Conservation (phyloP, 2,329 filamentous ascomycete species). For the Erysiphe neolycopersici region DNA sequence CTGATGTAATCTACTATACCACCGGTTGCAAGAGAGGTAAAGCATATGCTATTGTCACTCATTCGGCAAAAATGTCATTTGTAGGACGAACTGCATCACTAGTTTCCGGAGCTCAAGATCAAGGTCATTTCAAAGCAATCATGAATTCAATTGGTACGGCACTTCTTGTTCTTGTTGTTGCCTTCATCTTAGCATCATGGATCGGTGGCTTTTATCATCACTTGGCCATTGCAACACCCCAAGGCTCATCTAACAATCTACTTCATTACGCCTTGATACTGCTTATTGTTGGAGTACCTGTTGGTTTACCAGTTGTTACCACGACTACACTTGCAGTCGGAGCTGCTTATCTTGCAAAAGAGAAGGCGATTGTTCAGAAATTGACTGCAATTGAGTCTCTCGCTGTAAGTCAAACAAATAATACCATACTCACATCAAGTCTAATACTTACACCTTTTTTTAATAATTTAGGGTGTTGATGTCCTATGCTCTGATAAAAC, state of each 20-base stretch:
- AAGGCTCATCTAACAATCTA: constrained; percentile 32
- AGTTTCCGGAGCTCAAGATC: constrained; percentile 48
- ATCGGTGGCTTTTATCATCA: constrained; percentile 57
- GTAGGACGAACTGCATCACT: constrained; percentile 50
- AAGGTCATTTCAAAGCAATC: constrained; percentile 59
- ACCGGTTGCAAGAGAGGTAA: constrained; percentile 63
- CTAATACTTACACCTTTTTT: not conserved
- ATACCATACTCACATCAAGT: not conserved
- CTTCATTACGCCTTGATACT: constrained; percentile 43
- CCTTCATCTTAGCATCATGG: constrained; percentile 50
- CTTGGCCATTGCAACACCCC: constrained; percentile 31
- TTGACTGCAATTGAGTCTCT: constrained; percentile 53
- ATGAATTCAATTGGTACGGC: constrained; percentile 59
- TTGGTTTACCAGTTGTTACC: constrained; percentile 55
- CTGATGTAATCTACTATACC: constrained; percentile 50
- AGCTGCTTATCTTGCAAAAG: constrained; percentile 49
- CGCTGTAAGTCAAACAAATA: constrained; percentile 16
- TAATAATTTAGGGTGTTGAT: constrained; percentile 28
- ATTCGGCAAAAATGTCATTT: constrained; percentile 45
- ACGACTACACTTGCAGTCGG: constrained; percentile 54
- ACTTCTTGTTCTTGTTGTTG: constrained; percentile 49
- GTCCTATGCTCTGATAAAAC: constrained; percentile 65
- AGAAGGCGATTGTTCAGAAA: constrained; percentile 59
- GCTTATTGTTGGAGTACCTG: constrained; percentile 52
- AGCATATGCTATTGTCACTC: constrained; percentile 40